Conservation (phyloP, 805 yeast genomes). For the Barnettozyma vustinii region DNA sequence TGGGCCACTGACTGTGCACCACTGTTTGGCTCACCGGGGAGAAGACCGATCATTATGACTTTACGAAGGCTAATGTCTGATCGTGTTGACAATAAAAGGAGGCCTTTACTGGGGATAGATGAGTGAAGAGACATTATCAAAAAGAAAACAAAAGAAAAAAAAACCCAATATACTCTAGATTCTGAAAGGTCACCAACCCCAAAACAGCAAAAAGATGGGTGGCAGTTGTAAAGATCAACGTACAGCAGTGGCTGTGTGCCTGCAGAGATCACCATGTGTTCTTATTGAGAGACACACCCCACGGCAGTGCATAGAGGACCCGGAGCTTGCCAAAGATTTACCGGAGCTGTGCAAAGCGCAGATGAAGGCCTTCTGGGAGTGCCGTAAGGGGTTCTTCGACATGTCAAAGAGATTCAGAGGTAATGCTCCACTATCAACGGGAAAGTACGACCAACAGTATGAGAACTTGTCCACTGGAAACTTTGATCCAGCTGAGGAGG, state of each 20-base stretch:
- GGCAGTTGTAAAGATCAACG: slow-evolving; percentile 87
- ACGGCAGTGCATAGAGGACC: slow-evolving; percentile 77
- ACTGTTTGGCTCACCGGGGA: slow-evolving; percentile 82
- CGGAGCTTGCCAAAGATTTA: slow-evolving; percentile 65
- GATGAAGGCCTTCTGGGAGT: slow-evolving; percentile 80
- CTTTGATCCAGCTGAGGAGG: slow-evolving; percentile 76
- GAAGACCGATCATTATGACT: slow-evolving; percentile 41
- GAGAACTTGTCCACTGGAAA: slow-evolving; percentile 75
- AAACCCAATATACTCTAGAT: slow-evolving; percentile 1
- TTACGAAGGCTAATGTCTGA: background rate
- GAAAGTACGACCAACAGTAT: slow-evolving; percentile 84
- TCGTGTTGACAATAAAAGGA: no score
- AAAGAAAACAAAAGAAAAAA: background rate
- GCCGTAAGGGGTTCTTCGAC: slow-evolving; percentile 87
- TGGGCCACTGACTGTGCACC: slow-evolving; percentile 51
- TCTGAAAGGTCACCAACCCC: background rate
- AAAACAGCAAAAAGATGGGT: slow-evolving; percentile 33
- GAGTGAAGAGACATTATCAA: background rate
- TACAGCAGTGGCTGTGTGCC: slow-evolving; percentile 91
- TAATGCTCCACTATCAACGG: slow-evolving; percentile 89
- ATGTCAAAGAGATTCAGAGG: slow-evolving; percentile 90
- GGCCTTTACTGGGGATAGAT: background rate
- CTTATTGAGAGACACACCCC: slow-evolving; percentile 86
- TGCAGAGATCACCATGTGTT: slow-evolving; percentile 96
- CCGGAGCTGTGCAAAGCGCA: slow-evolving; percentile 89